Evolutionary conservation across 345 rosid genomes (phyloP), one percentile per base, ranked within the genome.

Genomic region (Eucalyptus polybractea): DNA sequence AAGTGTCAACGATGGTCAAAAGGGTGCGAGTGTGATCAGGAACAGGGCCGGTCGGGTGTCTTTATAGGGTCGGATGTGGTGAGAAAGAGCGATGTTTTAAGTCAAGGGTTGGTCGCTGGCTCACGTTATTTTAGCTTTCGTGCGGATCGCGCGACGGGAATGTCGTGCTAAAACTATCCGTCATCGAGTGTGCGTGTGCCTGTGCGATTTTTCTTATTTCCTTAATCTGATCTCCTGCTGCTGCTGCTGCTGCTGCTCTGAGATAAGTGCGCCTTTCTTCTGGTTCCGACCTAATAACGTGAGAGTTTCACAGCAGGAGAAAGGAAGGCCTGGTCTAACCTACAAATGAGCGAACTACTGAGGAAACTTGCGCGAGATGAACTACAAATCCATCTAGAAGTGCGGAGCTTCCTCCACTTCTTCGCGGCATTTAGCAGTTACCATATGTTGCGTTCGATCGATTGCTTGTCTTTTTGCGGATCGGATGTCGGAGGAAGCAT

Each of bases 341-440:
- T 40, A 40, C 1, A 51, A 86, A 86, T 4, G 62, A 50, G 62
- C 4, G 44, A 86, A 86, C 87, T 19, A 86, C 62, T 86, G 88
- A 33, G 88, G 88, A 86, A 86, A 86, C 86, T 81, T 90, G 62
- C 87, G 92, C 40, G 72, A 33, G 24, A 94, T 94, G 24, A 40
- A 76, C 85, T 76, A 6, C 3, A 22, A 19, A 11, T 40, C 47
- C 85, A 76, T 40, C 85, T 76, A 76, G 85, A 76, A 76, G 44
- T 40, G 29, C 24, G 12, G 47, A 22, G 85, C 85, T 76, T 21
- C 15, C 85, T 21, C 13, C 1, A 44, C 24, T 40, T 10, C 47
- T 40, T 25, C 24, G 85, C 10, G 44, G 47, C 47, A 40, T 76
- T 76, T 76, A 76, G 85, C 85, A 5, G 47, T 10, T 25, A 21